These are phyloP conservation scores for Isochrysis galbana DNA, from an alignment of 78 protist species.

Conservation along the genomic window DNA sequence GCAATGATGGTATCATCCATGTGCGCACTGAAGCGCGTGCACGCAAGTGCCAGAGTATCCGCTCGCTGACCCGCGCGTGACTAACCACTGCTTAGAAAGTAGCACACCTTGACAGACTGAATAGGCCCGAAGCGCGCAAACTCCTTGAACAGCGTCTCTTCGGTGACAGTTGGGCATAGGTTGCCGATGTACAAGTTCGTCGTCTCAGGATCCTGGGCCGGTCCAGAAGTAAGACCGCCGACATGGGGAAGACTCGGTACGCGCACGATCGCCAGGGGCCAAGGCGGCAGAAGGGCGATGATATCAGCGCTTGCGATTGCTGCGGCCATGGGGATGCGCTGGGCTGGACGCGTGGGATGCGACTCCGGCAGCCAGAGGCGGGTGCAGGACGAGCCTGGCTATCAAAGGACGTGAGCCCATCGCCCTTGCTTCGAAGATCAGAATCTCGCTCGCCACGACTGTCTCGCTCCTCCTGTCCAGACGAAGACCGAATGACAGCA, in stretches of 20 bases:
- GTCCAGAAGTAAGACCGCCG: background rate
- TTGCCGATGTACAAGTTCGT: conserved; percentile 44
- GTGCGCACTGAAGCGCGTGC: too few species aligned
- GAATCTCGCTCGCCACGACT: background rate
- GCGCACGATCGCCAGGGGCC: background rate
- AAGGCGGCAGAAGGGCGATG: too few species aligned
- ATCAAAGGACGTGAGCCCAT: background rate
- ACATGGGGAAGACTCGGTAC: background rate
- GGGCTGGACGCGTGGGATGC: too few species aligned
- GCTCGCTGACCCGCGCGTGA: too few species aligned
- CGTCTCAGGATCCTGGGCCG: background rate
- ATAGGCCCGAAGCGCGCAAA: background rate
- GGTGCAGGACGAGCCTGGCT: background rate
- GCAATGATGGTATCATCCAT: too few species aligned
- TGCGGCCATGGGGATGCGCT: too few species aligned
- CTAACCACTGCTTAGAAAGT: too few species aligned
- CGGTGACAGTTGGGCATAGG: background rate
- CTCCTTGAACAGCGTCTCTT: background rate
- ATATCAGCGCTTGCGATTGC: too few species aligned
- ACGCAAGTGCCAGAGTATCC: too few species aligned
- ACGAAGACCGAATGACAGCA: too few species aligned
- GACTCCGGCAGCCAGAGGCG: background rate
- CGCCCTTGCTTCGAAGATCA: background rate
- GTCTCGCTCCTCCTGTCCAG: conserved; percentile 21
- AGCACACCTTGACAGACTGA: background rate